phyloP scores from a whole-genome alignment of 306 rosid genomes.

The Trichosanthes cucumerina region DNA sequence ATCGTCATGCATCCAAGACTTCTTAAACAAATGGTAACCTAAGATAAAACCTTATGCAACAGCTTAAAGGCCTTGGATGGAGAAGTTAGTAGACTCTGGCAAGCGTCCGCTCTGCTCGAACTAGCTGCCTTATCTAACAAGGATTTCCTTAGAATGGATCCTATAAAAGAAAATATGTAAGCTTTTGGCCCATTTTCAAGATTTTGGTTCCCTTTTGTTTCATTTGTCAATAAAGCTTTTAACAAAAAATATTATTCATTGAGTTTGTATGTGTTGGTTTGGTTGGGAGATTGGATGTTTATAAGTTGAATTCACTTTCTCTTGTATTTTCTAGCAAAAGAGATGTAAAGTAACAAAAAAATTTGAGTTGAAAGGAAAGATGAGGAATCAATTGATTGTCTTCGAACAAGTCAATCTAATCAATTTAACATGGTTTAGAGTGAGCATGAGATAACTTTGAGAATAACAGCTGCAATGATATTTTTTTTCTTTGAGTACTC shows the following conservation, averaged over 20 bases:
- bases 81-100: neutral
- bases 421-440: too few species aligned
- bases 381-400: neutral
- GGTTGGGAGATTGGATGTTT: neutral
- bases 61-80: neutral
- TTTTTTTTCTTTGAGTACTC: too few species aligned
- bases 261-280: neutral
- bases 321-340: neutral
- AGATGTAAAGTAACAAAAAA: neutral
- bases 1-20: conserved; percentile 30
- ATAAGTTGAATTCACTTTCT: neutral
- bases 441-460: too few species aligned
- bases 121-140: neutral
- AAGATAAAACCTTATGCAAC: neutral
- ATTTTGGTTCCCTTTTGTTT: neutral
- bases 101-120: neutral
- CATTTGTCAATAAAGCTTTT: neutral
- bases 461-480: too few species aligned
- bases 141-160: neutral
- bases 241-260: neutral
- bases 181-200: neutral
- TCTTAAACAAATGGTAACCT: conserved; percentile 20
- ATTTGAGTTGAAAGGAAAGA: neutral
- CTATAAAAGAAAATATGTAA: neutral
- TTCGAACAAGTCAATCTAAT: too few species aligned